These are phyloP conservation scores for Fusarium sp. DNA, from an alignment of 2,329 filamentous ascomycete genomes.

Conservation along the genomic window DNA sequence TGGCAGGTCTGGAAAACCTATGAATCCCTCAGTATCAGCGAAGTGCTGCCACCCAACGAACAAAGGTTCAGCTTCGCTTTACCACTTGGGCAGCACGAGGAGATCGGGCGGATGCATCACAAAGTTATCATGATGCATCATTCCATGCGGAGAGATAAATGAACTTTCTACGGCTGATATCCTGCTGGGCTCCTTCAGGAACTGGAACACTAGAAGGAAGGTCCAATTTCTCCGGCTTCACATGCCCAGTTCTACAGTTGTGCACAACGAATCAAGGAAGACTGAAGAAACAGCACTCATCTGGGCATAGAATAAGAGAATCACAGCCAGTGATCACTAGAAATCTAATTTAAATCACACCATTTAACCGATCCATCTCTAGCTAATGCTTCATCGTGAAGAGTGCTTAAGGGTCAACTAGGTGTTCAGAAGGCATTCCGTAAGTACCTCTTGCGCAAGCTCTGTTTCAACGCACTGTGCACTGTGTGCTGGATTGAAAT, in stretches of 20 bases:
- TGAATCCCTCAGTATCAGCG: not conserved
- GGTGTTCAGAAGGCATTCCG: not conserved
- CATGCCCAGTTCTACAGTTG: not conserved
- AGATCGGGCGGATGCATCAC: not conserved
- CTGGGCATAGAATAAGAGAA: not conserved
- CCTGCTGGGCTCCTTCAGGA: not conserved
- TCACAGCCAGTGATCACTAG: not conserved
- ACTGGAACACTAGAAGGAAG: not conserved
- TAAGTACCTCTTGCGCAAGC: not conserved
- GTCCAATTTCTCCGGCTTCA: not conserved
- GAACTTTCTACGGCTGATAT: not conserved
- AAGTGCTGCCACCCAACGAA: not conserved
- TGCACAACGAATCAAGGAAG: not conserved
- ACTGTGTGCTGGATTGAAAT: constrained; percentile 1
- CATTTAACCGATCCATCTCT: not conserved
- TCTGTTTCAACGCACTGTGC: not conserved
- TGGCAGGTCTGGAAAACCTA: not conserved
- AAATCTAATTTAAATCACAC: not conserved
- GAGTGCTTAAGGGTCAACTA: not conserved
- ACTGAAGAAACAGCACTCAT: not conserved
- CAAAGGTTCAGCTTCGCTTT: not conserved
- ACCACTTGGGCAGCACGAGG: not conserved
- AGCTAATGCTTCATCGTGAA: not conserved
- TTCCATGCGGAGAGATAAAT: not conserved
- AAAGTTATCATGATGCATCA: not conserved